Base-by-base conservation (phyloP, 2,329 filamentous ascomycete species). In the Pestalotiopsis sp. region DNA sequence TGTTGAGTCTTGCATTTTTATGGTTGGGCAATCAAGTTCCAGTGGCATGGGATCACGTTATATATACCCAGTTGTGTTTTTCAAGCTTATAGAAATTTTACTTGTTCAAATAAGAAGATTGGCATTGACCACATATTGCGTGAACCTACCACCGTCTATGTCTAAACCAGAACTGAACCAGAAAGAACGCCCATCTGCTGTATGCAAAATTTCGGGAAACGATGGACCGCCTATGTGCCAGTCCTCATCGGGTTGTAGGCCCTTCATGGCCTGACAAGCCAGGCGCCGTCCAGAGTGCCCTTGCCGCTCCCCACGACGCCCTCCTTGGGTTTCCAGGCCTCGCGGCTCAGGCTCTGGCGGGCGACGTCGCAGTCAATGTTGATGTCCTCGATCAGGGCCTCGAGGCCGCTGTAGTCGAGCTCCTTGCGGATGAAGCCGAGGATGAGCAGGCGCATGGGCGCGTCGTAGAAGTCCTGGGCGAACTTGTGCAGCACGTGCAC, bases 351-450 rank as follows among this genome's bases (percentile, higher is more conserved):
- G 82, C 94, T 96, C 75, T 85, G 83, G 73, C 86, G 85, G 58
- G 94, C 92, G 67, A 98, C 95, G 75, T 93, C 89, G 76, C 96
- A 97, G 84, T 98, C 96, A 73, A 91, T 88, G 77, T 89, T 88
- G 78, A 99, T 99, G 82, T 99, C 96, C 75, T 91, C 89, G 59
- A 98, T 89, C 77, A 98, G 84, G 41, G 91, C 92, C 71, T 98
- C 95, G 74, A 94, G 86, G 71, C 89, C 91, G 70, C 91, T 89
- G 82, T 99, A 99, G 83, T 98, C 94, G 78, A 88, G 91, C 82
- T 98, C 96, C 9, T 94, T 91, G 66, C 96, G 88, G 71, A 99
- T 94, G 80, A 94, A 98, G 38, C 95, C 96, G 70, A 95, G 80
- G 64, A 99, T 90, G 27, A 94, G 80, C 17, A 98, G 84, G 57